Evolutionary conservation across 148 eudicot species (phyloP).

Genomic region (Euryodendron excelsum): DNA sequence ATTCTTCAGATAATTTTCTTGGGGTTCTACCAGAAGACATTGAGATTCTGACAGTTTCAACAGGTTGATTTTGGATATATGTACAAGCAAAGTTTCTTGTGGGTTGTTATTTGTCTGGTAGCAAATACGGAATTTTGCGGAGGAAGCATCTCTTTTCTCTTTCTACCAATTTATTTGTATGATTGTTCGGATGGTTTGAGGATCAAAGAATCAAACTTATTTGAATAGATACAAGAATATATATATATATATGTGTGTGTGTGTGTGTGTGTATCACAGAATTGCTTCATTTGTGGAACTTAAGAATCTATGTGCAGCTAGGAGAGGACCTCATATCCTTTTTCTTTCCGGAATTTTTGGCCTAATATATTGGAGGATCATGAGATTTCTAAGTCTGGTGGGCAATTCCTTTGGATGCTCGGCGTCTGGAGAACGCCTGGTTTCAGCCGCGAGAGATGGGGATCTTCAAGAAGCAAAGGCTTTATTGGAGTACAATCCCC

Average conservation of each 20-base stretch:
- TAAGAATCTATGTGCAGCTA: constrained; percentile 5
- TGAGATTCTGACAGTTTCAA: constrained; percentile 30
- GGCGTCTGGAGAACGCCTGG: constrained; percentile 85
- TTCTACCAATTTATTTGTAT: neutral
- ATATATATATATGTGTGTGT: too few species aligned
- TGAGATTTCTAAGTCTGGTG: constrained; percentile 70
- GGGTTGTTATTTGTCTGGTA: constrained; percentile 27
- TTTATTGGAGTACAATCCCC: constrained; percentile 81
- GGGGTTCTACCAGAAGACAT: constrained; percentile 11
- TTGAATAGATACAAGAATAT: neutral
- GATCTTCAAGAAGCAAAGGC: constrained; percentile 96
- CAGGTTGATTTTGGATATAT: constrained; percentile 27
- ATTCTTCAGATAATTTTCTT: neutral
- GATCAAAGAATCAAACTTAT: neutral
- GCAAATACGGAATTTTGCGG: constrained; percentile 9
- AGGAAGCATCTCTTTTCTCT: constrained; percentile 2
- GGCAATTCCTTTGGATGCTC: constrained; percentile 98
- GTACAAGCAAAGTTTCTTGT: constrained; percentile 27
- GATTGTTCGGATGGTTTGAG: neutral
- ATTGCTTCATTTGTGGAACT: constrained; percentile 14
- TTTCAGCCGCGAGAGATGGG: constrained; percentile 96
- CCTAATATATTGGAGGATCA: constrained; percentile 13
- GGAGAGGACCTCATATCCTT: neutral
- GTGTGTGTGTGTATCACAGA: neutral
- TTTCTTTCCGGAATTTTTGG: constrained; percentile 7